Conservation (phyloP, 345 rosid genomes). For the Linum trigynum region DNA sequence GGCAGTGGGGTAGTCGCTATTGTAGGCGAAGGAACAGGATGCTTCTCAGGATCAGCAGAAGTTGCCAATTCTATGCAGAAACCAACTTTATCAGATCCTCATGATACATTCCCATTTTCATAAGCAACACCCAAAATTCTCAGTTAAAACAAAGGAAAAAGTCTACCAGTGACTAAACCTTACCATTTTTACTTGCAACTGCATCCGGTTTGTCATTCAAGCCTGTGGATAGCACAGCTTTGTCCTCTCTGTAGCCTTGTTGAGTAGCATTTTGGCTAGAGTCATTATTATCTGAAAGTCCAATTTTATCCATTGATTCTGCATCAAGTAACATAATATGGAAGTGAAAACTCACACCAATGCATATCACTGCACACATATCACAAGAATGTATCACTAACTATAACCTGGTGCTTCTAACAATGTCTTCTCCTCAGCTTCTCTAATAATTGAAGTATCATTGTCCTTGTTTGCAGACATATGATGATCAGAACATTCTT, state of each 20-base stretch:
- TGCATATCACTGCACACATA: background rate
- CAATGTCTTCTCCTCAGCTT: conserved; percentile 22
- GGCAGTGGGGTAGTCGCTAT: conserved; percentile 24
- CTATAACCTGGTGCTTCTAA: conserved; percentile 36
- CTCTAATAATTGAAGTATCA: conserved; percentile 23
- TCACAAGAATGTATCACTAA: background rate
- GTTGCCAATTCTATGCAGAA: conserved; percentile 23
- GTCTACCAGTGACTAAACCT: conserved; percentile 4
- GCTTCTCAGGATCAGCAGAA: conserved; percentile 31
- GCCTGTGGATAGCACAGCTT: conserved; percentile 21
- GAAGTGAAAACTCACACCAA: background rate
- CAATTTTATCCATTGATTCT: too few species aligned
- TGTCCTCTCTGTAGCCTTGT: conserved; percentile 16
- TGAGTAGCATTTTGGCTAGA: conserved; percentile 5
- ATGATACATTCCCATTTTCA: background rate
- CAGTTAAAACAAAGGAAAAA: background rate
- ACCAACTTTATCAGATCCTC: conserved; percentile 23
- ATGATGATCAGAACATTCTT: conserved; percentile 16
- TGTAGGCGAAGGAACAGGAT: conserved; percentile 28
- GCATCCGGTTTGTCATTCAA: conserved; percentile 16
- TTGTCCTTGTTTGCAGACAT: conserved; percentile 28
- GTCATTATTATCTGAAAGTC: conserved; percentile 15
- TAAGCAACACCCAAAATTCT: background rate
- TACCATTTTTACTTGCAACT: conserved; percentile 19
- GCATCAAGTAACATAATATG: background rate